Conservation (phyloP, 306 rosid genomes). For the Cercis canadensis region DNA sequence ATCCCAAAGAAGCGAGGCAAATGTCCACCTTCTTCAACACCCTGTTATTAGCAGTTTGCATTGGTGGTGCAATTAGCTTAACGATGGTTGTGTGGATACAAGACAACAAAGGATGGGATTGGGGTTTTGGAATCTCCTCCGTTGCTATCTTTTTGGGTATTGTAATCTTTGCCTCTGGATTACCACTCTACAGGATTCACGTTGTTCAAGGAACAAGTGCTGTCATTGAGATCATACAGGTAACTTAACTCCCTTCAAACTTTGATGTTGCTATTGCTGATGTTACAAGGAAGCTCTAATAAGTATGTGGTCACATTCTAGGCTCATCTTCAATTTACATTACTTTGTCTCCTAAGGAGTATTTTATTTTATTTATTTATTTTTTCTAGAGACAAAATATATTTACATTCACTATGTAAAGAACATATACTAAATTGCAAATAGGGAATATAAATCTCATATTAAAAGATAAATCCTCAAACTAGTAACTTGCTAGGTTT, state of each 20-base stretch:
- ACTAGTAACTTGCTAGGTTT: no score
- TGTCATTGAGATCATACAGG: conserved; percentile 71
- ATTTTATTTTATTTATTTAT: no score
- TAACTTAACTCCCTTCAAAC: not conserved
- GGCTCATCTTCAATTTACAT: no score
- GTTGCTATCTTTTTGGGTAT: conserved; percentile 56
- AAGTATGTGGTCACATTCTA: no score
- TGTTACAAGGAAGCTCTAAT: no score
- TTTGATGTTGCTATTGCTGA: no score
- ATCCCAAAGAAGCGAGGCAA: conserved; percentile 66
- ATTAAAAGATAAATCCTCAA: no score
- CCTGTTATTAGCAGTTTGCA: conserved; percentile 66
- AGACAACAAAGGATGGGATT: conserved; percentile 84
- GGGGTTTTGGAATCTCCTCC: conserved; percentile 76
- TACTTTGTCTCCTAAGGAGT: no score
- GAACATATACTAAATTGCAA: no score
- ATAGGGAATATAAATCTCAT: no score
- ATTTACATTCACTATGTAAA: no score
- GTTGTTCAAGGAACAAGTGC: conserved; percentile 57
- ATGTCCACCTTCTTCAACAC: conserved; percentile 87
- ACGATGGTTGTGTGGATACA: conserved; percentile 83
- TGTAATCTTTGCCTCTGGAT: conserved; percentile 58
- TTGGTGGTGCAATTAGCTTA: conserved; percentile 75
- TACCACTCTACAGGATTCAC: conserved; percentile 78
- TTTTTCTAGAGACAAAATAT: no score